Conservation (phyloP, 2,329 filamentous ascomycete species). For the Cladophialophora yegresii region DNA sequence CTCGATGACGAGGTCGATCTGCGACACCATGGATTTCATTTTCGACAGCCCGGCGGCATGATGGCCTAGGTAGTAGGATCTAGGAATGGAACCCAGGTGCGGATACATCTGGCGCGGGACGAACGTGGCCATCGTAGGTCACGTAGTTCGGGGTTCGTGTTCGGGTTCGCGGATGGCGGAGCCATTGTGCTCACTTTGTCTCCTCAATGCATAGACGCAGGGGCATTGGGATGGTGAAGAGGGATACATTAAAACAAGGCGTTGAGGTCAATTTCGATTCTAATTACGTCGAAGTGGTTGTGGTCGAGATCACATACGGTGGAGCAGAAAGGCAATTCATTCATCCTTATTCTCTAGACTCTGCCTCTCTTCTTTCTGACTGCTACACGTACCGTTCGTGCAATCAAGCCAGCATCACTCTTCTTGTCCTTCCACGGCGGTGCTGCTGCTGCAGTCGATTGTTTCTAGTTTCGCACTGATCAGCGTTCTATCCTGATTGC, state of each 20-base stretch:
- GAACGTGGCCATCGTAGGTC: slow-evolving; percentile 55
- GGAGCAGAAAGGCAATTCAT: neutral
- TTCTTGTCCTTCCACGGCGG: neutral
- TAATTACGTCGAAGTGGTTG: neutral
- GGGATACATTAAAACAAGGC: neutral
- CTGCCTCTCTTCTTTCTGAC: neutral
- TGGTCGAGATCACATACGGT: neutral
- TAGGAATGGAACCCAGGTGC: slow-evolving; percentile 71
- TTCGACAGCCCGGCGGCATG: slow-evolving; percentile 77
- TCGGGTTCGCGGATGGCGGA: neutral
- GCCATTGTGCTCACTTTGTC: slow-evolving; percentile 16
- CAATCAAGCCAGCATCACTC: neutral
- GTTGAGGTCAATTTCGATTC: neutral
- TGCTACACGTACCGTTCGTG: neutral
- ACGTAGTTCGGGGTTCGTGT: neutral
- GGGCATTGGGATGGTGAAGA: neutral
- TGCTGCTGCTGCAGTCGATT: neutral
- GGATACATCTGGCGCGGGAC: slow-evolving; percentile 73
- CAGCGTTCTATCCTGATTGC: neutral
- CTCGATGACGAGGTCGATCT: slow-evolving; percentile 86
- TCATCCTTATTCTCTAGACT: neutral
- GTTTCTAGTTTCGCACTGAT: neutral
- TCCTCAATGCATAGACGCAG: neutral
- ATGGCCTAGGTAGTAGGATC: slow-evolving; percentile 93
- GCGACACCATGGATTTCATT: slow-evolving; percentile 78